These are phyloP conservation scores for Orbilia javanica DNA, from an alignment of 2,329 filamentous ascomycete species.

Conservation along the genomic window DNA sequence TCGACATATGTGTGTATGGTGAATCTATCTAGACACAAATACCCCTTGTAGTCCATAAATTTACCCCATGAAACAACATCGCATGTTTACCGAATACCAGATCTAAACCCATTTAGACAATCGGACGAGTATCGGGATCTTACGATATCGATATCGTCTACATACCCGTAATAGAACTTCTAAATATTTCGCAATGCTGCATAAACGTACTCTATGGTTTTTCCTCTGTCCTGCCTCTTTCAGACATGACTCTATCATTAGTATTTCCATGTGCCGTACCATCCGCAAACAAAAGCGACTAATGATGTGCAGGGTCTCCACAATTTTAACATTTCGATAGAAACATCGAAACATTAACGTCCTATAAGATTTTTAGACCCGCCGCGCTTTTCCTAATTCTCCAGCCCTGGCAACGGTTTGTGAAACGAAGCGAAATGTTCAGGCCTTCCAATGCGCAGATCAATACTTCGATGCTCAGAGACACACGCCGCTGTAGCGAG, in stretches of 20 bases:
- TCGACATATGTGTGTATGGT: background rate
- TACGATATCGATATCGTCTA: conserved; percentile 14
- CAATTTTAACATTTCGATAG: conserved; percentile 22
- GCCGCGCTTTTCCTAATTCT: background rate
- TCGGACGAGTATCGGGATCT: conserved; percentile 2
- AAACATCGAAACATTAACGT: conserved; percentile 11
- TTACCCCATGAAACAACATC: background rate
- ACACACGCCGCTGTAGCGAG: background rate
- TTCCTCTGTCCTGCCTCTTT: background rate
- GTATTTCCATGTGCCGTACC: background rate
- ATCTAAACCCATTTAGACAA: background rate
- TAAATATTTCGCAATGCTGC: background rate
- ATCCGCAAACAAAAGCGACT: background rate
- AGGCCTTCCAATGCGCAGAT: background rate
- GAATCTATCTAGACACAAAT: no score
- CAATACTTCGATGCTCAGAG: background rate
- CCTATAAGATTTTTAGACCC: no score
- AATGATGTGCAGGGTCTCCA: conserved; percentile 10
- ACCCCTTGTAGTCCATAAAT: background rate
- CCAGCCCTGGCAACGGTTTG: background rate
- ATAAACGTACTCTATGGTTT: no score
- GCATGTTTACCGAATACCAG: background rate
- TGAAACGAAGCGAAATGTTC: conserved; percentile 18
- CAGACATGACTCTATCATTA: background rate
- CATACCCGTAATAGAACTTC: background rate